Conservation (phyloP, 2,329 filamentous ascomycete genomes). For the Cladosporium velox region DNA sequence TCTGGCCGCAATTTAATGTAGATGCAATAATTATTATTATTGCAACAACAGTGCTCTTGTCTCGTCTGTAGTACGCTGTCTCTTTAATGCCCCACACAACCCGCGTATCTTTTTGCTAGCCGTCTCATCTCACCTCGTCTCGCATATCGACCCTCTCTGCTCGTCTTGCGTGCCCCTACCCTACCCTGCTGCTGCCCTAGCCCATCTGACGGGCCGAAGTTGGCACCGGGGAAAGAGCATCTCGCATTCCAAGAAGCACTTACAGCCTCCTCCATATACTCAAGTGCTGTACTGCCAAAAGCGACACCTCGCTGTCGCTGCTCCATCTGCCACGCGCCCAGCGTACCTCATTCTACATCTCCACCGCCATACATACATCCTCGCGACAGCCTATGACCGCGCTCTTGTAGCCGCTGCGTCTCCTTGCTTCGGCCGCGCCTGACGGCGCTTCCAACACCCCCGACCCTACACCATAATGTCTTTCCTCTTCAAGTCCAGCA, state of each 20-base stretch:
- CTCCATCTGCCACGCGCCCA: constrained; percentile 1
- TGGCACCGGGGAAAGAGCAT: constrained; percentile 8
- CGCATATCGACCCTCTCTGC: background rate
- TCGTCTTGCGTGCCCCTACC: background rate
- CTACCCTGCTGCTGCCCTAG: background rate
- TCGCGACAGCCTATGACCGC: constrained; percentile 18
- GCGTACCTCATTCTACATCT: constrained; percentile 11
- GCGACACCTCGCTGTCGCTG: background rate
- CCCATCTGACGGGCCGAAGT: background rate
- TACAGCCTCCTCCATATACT: constrained; percentile 13
- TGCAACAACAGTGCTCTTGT: background rate
- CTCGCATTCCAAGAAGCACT: constrained; percentile 9
- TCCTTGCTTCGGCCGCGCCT: constrained; percentile 18
- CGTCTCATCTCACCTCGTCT: background rate
- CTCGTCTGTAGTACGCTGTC: background rate
- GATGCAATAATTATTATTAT: background rate
- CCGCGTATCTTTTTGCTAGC: background rate
- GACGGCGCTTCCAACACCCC: constrained; percentile 14
- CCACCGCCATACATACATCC: background rate
- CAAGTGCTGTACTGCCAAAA: background rate
- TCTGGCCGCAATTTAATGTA: background rate
- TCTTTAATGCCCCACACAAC: background rate
- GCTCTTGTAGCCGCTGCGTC: constrained; percentile 13
- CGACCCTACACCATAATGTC: constrained; percentile 43
- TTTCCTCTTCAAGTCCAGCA: constrained; percentile 55